These are phyloP conservation scores for Aspergillus campestris DNA, from an alignment of 495 filamentous ascomycete genomes.

Conservation along the genomic window DNA sequence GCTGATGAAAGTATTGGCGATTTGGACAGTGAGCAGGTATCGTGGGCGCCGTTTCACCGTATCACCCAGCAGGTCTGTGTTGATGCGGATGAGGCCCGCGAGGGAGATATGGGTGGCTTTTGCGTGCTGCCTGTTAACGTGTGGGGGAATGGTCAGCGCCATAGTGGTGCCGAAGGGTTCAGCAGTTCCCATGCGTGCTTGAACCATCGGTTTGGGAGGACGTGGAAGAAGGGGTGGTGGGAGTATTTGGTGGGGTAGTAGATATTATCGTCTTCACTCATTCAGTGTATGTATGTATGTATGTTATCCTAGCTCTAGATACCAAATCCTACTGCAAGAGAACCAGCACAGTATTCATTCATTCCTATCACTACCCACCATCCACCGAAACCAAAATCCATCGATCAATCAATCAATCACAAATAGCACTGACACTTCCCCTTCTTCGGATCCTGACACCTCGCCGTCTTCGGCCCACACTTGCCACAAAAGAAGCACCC, in stretches of 20 bases:
- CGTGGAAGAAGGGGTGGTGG: constrained; percentile 37
- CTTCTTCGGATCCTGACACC: no score
- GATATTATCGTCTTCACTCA: background rate
- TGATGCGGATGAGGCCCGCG: constrained; percentile 14
- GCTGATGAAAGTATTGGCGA: constrained; percentile 22
- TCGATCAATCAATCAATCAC: no score
- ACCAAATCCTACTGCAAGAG: no score
- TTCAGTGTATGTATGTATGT: no score
- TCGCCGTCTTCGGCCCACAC: no score
- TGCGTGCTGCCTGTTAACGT: constrained; percentile 35
- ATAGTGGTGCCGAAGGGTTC: constrained; percentile 30
- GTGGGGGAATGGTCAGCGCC: constrained; percentile 38
- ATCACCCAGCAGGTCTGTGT: constrained; percentile 27
- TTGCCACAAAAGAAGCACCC: no score
- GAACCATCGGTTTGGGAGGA: constrained; percentile 32
- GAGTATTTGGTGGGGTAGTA: constrained; percentile 22
- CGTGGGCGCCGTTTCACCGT: constrained; percentile 36
- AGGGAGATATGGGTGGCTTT: constrained; percentile 25
- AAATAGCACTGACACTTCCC: no score
- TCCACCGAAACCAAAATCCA: no score
- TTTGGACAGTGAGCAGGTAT: constrained; percentile 22
- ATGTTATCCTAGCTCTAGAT: no score
- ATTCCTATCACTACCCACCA: no score
- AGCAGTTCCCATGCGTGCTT: constrained; percentile 27
- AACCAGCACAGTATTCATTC: no score